Evolutionary conservation across 495 filamentous ascomycete species (phyloP).

Genomic region (Penicillium macrosclerotiorum): DNA sequence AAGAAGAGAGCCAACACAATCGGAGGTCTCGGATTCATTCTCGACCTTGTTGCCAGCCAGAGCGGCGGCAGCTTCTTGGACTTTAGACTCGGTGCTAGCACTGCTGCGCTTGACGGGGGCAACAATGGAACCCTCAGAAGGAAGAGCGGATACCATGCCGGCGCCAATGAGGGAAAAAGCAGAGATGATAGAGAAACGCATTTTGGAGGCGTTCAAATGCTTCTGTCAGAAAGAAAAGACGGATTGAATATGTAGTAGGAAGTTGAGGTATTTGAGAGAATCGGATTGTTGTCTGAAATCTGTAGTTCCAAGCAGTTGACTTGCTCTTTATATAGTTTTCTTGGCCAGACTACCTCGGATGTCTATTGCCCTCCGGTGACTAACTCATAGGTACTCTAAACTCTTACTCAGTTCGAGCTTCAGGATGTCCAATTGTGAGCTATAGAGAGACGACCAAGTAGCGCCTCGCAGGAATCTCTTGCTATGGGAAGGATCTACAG

Average conservation of each 20-base stretch:
- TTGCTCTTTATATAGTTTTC: conserved; percentile 18
- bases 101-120: conserved; percentile 11
- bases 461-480: not conserved
- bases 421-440: not conserved
- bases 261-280: conserved; percentile 5
- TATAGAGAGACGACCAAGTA: conserved; percentile 7
- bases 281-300: conserved; percentile 3
- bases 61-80: conserved; percentile 12
- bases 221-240: too few relatives aligned
- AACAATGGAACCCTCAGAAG: conserved; percentile 4
- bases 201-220: conserved; percentile 13
- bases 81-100: conserved; percentile 11
- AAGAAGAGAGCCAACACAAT: conserved; percentile 28
- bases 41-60: conserved; percentile 9
- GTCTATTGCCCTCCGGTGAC: too few relatives aligned
- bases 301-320: conserved; percentile 3
- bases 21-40: conserved; percentile 9
- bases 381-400: too few relatives aligned
- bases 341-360: not conserved
- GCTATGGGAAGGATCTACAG: conserved; percentile 6
- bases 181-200: conserved; percentile 33
- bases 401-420: conserved; percentile 1
- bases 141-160: conserved; percentile 20
- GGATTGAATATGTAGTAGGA: not conserved
- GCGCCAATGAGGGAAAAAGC: conserved; percentile 21